These are phyloP conservation scores for Fusarium stilboides DNA, from an alignment of 2,329 filamentous ascomycete species.

Conservation along the genomic window DNA sequence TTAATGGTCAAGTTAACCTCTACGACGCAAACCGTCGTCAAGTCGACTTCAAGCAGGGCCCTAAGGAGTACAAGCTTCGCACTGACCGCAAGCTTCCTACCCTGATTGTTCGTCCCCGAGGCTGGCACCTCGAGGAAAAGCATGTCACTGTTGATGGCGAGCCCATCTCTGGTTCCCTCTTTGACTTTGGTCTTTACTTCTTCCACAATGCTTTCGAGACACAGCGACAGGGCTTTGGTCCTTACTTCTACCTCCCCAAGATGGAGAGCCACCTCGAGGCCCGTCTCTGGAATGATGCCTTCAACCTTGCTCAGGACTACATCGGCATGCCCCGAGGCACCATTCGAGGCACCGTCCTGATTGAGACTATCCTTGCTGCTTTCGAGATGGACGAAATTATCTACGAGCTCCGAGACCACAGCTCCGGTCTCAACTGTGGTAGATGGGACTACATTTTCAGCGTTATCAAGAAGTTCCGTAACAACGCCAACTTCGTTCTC, in stretches of 20 bases:
- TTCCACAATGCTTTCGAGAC: conserved; percentile 97
- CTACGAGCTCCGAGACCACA: conserved; percentile 98
- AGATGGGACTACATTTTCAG: conserved; percentile 99
- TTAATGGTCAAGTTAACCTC: conserved; percentile 97
- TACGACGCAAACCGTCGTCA: conserved; percentile 95
- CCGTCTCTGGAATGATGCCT: conserved; percentile 97
- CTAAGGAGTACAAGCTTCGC: conserved; percentile 97
- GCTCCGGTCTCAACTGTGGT: conserved; percentile 95
- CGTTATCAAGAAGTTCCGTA: conserved; percentile 99
- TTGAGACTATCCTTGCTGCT: conserved; percentile 96
- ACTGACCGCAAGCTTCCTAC: conserved; percentile 89
- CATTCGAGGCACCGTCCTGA: conserved; percentile 94
- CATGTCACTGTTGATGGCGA: conserved; percentile 96
- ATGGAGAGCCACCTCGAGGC: conserved; percentile 99
- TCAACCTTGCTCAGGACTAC: conserved; percentile 96
- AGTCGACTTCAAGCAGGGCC: conserved; percentile 95
- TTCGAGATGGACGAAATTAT: conserved; percentile 99
- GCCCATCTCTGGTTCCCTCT: conserved; percentile 91
- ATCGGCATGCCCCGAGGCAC: conserved; percentile 91
- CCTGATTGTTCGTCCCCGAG: conserved; percentile 92
- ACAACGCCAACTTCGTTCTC: conserved; percentile 92
- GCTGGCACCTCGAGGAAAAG: conserved; percentile 99
- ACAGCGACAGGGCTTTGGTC: conserved; percentile 85
- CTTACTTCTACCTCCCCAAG: conserved; percentile 98
- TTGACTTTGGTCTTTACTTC: conserved; percentile 99